phyloP scores from a whole-genome alignment of 208 protist species.

The Giardia duodenalis region DNA sequence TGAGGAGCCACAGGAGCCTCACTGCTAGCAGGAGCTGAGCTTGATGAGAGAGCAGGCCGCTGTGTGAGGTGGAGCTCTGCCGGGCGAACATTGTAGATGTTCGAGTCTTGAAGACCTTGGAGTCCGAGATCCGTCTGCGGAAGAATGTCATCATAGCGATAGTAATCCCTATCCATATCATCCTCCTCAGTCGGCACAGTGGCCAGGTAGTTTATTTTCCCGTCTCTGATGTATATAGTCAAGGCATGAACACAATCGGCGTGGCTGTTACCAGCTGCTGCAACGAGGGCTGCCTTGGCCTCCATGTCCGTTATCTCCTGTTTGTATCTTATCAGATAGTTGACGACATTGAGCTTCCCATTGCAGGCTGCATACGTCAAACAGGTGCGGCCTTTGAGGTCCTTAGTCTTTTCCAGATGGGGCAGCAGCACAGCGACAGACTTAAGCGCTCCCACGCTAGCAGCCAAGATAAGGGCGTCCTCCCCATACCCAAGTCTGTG shows the following conservation, averaged over 20 bases:
- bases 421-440: background rate
- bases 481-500: background rate
- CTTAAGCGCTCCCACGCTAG: background rate
- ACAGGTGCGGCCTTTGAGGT: background rate
- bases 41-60: too few relatives aligned
- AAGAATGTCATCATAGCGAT: too few relatives aligned
- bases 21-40: too few relatives aligned
- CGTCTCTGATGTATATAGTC: background rate
- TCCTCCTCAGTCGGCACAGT: too few relatives aligned
- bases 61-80: too few relatives aligned
- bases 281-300: background rate
- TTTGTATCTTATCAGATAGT: background rate
- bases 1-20: too few relatives aligned
- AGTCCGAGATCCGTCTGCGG: too few relatives aligned
- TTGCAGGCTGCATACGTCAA: background rate
- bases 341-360: background rate
- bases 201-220: background rate
- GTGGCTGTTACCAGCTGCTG: background rate
- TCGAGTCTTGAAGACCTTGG: too few relatives aligned
- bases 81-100: too few relatives aligned
- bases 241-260: background rate
- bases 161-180: too few relatives aligned
- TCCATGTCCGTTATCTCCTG: background rate
- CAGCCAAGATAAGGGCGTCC: background rate
- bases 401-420: background rate